Evolutionary conservation across 1,284 basidiomycete genomes (phyloP), one percentile per base, ranked within the genome.

Genomic region (Cutaneotrichosporon spelunceum): DNA sequence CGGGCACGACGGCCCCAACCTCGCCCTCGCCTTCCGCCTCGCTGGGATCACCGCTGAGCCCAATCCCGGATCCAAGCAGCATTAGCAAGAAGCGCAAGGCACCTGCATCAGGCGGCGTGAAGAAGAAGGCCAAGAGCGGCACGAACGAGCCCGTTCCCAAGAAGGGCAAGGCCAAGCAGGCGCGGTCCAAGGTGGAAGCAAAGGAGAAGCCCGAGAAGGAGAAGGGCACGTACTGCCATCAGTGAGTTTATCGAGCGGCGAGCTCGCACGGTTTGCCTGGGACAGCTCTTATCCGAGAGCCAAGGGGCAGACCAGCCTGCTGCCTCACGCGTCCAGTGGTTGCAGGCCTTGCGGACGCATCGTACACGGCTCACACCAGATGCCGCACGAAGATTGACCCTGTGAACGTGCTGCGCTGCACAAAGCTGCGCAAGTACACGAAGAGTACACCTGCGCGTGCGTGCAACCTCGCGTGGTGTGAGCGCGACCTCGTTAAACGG

Each of bases 381-480:
- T 64, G 63, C 52, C 63, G 63, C n/a, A 58, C 59, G 3, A 55
- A 56, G 24, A 52, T 53, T 24, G 64, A 66, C 16, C 64, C 64
- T 2, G 64, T 63, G 19, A 33, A 44, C 23, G 66, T 68, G n/a
- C 59, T 74, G 4, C 66, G 70, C 8, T 75, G 72, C 59, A 75
- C 72, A 6, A 63, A 65, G 16, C 54, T 70, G 27, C 68, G 68
- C 36, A 57, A 64, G 39, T 62, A 65, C 44, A 52, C 56, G 4
- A 68, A 68, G 56, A 44, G 61, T 2, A 53, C 30, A 8, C 59
- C 65, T 0, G 45, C 56, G 10, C 57, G 66, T 23, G 59, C 66
- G 5, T 75, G 74, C 57, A 70, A 71, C 56, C 54, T 69, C 9
- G 70, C 70, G 6, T 75, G 64, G 53, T 75, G 74, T 59, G 59